A percentile compares a stretch with the other conserved stretches of the same genome.
phyloP scores from a whole-genome alignment of 1,139 yeast genomes.

The Yamadazyma trypodendri region DNA sequence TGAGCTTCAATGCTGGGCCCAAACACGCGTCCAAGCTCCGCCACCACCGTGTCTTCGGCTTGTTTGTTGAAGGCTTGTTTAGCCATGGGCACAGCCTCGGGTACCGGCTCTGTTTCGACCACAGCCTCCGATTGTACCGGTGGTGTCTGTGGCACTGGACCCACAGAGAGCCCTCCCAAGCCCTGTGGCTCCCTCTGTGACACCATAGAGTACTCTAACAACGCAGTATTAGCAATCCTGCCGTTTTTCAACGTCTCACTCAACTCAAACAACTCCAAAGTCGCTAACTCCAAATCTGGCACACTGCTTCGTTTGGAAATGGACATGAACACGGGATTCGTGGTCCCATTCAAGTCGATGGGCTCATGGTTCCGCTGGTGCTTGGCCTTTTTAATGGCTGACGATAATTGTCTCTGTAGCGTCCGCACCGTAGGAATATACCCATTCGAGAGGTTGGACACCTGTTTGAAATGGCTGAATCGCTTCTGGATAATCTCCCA shows the following conservation, averaged over 20 bases:
- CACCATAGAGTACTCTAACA: conserved; percentile 10
- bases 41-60: not conserved
- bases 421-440: conserved; percentile 37
- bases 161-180: not conserved
- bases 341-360: conserved; percentile 2
- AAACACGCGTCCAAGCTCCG: not conserved
- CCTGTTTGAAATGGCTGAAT: conserved; percentile 22
- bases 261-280: conserved; percentile 29
- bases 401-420: conserved; percentile 35
- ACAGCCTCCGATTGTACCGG: not conserved
- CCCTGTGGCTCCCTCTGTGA: conserved; percentile 6
- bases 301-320: conserved; percentile 21
- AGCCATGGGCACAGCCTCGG: too few species aligned
- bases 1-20: not conserved
- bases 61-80: too few species aligned
- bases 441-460: conserved; percentile 11
- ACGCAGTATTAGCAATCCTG: conserved; percentile 19
- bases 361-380: conserved; percentile 4
- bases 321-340: conserved; percentile 18
- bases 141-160: not conserved
- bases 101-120: not conserved
- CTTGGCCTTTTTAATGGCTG: conserved; percentile 33
- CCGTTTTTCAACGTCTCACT: conserved; percentile 34
- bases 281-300: conserved; percentile 29
- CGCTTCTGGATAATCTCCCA: conserved; percentile 35